Evolutionary conservation across 495 filamentous ascomycete species (phyloP).

Genomic region (Talaromyces ruber): DNA sequence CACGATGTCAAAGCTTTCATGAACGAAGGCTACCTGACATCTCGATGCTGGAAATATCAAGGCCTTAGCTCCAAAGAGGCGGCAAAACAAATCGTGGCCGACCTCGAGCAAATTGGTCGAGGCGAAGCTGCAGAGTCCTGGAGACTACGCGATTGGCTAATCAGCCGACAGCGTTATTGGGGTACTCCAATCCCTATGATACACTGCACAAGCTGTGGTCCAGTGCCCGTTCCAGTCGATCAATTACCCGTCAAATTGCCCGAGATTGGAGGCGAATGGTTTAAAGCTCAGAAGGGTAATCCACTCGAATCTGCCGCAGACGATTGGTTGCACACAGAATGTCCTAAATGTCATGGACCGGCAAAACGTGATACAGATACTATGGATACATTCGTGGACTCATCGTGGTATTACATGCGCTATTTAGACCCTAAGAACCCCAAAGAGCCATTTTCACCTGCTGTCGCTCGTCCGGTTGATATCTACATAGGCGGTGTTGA

Average conservation of each 20-base stretch:
- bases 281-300: slow-evolving; percentile 63
- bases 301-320: slow-evolving; percentile 56
- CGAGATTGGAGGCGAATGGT: slow-evolving; percentile 56
- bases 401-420: slow-evolving; percentile 84
- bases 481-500: slow-evolving; percentile 83
- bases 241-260: slow-evolving; percentile 74
- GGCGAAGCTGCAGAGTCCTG: slow-evolving; percentile 58
- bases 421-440: slow-evolving; percentile 64
- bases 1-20: slow-evolving; percentile 30
- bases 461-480: slow-evolving; percentile 63
- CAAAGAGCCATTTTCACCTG: slow-evolving; percentile 48
- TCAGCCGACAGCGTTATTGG: slow-evolving; percentile 86
- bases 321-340: slow-evolving; percentile 68
- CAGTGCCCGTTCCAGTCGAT: slow-evolving; percentile 67
- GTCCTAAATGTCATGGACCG: slow-evolving; percentile 60
- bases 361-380: slow-evolving; percentile 86
- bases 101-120: slow-evolving; percentile 40
- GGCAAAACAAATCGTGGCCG: slow-evolving; percentile 47
- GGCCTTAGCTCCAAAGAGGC: slow-evolving; percentile 55
- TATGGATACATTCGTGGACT: slow-evolving; percentile 94
- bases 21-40: slow-evolving; percentile 36
- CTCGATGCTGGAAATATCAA: slow-evolving; percentile 34
- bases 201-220: slow-evolving; percentile 69
- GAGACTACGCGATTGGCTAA: slow-evolving; percentile 78
- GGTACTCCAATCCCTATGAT: slow-evolving; percentile 85